phyloP scores from a whole-genome alignment of 2,329 filamentous ascomycete genomes.

The Dactylonectria macrodidyma region DNA sequence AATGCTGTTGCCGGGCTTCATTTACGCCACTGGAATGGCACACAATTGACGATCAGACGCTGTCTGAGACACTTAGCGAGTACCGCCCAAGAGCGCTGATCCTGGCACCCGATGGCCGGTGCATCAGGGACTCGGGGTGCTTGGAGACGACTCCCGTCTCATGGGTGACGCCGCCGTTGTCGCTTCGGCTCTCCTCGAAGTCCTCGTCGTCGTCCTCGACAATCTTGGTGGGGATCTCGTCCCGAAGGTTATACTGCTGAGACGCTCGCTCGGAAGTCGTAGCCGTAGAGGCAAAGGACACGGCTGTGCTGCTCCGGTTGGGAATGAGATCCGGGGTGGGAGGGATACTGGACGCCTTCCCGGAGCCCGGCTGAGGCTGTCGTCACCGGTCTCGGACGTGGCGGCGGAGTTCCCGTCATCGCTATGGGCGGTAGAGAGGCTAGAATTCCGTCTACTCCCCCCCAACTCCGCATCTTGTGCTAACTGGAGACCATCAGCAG shows the following conservation, averaged over 20 bases:
- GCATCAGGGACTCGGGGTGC: constrained; percentile 69
- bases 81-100: constrained; percentile 74
- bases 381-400: constrained; percentile 74
- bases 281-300: constrained; percentile 90
- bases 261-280: constrained; percentile 92
- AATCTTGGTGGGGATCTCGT: constrained; percentile 93
- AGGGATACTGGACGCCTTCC: constrained; percentile 86
- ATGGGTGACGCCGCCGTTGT: constrained; percentile 64
- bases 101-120: constrained; percentile 73
- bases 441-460: constrained; percentile 67
- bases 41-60: no score
- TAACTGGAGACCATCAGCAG: constrained; percentile 94
- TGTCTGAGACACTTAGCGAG: constrained; percentile 62
- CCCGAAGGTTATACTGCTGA: constrained; percentile 83
- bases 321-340: constrained; percentile 96
- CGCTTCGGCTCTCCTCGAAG: constrained; percentile 65
- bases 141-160: constrained; percentile 69
- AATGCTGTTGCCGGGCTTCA: no score
- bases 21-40: no score
- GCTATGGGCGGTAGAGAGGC: constrained; percentile 69
- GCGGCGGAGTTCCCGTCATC: constrained; percentile 73
- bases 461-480: constrained; percentile 85
- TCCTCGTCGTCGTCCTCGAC: constrained; percentile 89
- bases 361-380: constrained; percentile 77
- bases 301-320: constrained; percentile 93